Percentiles rank a stretch among this genome's conserved stretches.
Evolutionary conservation across 1,284 basidiomycete species (phyloP).

Genomic region (Testicularia cyperi): DNA sequence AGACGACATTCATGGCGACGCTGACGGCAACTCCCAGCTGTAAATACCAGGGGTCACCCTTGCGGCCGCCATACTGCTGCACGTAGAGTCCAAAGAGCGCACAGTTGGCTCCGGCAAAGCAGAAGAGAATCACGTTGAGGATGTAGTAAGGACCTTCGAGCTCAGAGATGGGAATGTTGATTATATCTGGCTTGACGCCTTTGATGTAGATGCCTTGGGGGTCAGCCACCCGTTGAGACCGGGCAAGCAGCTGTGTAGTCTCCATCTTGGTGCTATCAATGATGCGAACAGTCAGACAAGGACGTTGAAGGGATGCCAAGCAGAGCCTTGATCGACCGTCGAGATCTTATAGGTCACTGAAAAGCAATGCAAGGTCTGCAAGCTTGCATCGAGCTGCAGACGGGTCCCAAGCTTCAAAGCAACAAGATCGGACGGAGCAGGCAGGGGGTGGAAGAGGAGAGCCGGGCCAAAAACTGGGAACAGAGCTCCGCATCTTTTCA

Average conservation of each 20-base stretch:
- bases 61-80: conserved; percentile 4
- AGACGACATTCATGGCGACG: conserved; percentile 5
- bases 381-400: too few relatives aligned
- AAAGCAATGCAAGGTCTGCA: too few relatives aligned
- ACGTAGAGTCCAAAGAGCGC: conserved; percentile 19
- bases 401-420: too few relatives aligned
- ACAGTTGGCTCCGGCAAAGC: conserved; percentile 13
- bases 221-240: background rate
- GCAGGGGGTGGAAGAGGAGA: too few relatives aligned
- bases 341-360: too few relatives aligned
- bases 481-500: too few relatives aligned
- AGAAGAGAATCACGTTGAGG: conserved; percentile 4
- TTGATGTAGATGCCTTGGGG: conserved; percentile 10
- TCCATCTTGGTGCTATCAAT: background rate
- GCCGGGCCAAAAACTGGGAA: too few relatives aligned
- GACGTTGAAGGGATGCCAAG: too few relatives aligned
- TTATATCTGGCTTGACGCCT: background rate
- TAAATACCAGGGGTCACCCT: conserved; percentile 7
- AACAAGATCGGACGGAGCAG: too few relatives aligned
- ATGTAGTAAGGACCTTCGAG: conserved; percentile 12
- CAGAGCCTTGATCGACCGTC: too few relatives aligned
- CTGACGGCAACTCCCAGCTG: conserved; percentile 3
- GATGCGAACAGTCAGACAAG: too few relatives aligned
- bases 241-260: too few relatives aligned
- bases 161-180: conserved; percentile 7